Conservation (phyloP, 306 rosid genomes). For the Mimosa bimucronata region DNA sequence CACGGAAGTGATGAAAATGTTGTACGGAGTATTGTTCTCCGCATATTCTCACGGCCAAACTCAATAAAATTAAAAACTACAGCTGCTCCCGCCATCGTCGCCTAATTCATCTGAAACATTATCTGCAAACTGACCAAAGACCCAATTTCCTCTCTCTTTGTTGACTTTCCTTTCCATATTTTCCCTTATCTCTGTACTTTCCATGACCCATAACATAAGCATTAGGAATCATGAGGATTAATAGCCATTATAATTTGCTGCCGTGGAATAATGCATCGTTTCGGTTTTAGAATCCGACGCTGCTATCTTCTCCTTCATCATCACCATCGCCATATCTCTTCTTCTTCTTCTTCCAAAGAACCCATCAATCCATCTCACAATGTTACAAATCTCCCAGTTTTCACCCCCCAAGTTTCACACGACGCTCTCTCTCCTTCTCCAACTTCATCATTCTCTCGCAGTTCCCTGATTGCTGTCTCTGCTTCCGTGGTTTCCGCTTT, state of each 20-base stretch:
- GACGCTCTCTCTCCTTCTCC: constrained; percentile 29
- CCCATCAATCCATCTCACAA: constrained; percentile 7
- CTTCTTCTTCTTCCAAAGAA: constrained; percentile 23
- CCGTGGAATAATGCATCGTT: constrained; percentile 56
- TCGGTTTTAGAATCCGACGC: constrained; percentile 53
- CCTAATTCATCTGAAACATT: constrained; percentile 1
- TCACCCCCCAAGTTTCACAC: constrained; percentile 43
- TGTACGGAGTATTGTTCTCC: neutral
- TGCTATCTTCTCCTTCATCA: constrained; percentile 48
- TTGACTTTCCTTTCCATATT: too few relatives aligned
- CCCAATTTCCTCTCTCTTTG: neutral
- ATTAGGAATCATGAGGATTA: neutral
- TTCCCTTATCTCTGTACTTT: neutral
- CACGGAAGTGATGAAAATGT: neutral
- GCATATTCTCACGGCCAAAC: constrained; percentile 35
- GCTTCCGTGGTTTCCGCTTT: constrained; percentile 52
- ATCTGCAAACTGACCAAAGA: neutral
- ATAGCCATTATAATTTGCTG: neutral
- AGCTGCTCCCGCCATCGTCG: constrained; percentile 50
- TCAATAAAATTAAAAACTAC: constrained; percentile 5
- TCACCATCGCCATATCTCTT: constrained; percentile 40
- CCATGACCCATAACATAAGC: neutral
- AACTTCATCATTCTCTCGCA: constrained; percentile 39
- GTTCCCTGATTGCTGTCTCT: constrained; percentile 54
- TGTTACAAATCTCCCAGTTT: constrained; percentile 43